A percentile compares a stretch with the other conserved stretches of the same genome.
Evolutionary conservation across 257 asterid genomes (phyloP).

Genomic region (Fraxinus anomala): DNA sequence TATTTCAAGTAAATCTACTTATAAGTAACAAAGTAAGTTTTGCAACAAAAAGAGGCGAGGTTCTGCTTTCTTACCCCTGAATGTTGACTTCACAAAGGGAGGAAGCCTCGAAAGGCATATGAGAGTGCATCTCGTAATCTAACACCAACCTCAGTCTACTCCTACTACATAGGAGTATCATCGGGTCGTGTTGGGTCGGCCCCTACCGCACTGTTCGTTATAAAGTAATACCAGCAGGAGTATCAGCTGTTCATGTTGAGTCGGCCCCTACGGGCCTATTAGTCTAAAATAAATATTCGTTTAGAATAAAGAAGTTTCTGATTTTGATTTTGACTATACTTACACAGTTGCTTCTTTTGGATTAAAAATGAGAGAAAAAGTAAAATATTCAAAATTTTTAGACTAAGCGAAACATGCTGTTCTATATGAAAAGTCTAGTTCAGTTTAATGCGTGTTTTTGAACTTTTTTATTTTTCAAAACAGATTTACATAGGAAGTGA

Average conservation of each 20-base stretch:
- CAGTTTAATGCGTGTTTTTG: neutral
- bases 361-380: neutral
- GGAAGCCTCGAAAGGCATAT: conserved; percentile 1
- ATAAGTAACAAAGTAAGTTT: neutral
- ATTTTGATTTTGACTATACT: neutral
- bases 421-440: neutral
- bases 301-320: neutral
- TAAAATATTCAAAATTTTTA: neutral
- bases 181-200: neutral
- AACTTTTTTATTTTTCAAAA: neutral
- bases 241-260: neutral
- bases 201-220: neutral
- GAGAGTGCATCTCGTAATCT: neutral
- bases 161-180: conserved; percentile 7
- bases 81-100: conserved; percentile 1
- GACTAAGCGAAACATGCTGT: neutral
- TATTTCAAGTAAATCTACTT: neutral
- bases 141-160: conserved; percentile 4
- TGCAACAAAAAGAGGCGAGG: neutral
- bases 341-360: neutral
- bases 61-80: neutral
- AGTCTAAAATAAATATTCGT: neutral
- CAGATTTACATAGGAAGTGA: neutral
- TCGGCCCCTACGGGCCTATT: neutral
- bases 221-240: neutral